Evolutionary conservation across 129 eudicot species (phyloP), one percentile per base, ranked within the genome.

Genomic region (Tagetes erecta): DNA sequence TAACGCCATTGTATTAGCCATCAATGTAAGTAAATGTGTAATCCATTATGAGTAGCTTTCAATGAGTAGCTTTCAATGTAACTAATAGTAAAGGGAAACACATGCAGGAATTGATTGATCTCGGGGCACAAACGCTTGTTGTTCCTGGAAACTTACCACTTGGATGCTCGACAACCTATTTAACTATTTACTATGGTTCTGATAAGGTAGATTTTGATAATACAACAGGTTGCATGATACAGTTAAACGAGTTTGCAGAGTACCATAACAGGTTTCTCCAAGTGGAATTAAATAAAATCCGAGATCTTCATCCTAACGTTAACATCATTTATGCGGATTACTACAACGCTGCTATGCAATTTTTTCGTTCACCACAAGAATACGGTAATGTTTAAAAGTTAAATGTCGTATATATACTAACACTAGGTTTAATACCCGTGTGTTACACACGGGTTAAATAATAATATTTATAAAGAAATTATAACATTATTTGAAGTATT

Each of bases 71-170:
- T 20, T 20, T 20, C 7, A 10, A 36, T 36, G 44, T 62, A 11
- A 10, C 31, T 36, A 36, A 62, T 36, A 1, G 3, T 11, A 35
- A 13, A 2, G 66, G 45, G 3, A 36, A 35, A 13, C 27, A 20
- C 27, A 20, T 37, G 45, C 67, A 87, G 90, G 90, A 84, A 39
- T 55, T 87, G 8, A 81, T 87, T 41, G 71, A 82, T 37, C 69
- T 81, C 0, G 96, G 96, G 60, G 96, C 88, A 1, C 70, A 46
- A 55, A 84, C 88, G 0, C 5, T 90, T 42, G 47, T 87, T 12
- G 88, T 90, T 10, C 92, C 96, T 0, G 92, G 92, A 31, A 85
- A 84, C 70, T 49, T 87, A 3, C 96, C 96, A 9, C 81, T 85
- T 33, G 92, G 96, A 52, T 90, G 96, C 84, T 79, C 78, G 1